phyloP scores from a whole-genome alignment of 2,329 filamentous ascomycete genomes.

The Colletotrichum trifolii region DNA sequence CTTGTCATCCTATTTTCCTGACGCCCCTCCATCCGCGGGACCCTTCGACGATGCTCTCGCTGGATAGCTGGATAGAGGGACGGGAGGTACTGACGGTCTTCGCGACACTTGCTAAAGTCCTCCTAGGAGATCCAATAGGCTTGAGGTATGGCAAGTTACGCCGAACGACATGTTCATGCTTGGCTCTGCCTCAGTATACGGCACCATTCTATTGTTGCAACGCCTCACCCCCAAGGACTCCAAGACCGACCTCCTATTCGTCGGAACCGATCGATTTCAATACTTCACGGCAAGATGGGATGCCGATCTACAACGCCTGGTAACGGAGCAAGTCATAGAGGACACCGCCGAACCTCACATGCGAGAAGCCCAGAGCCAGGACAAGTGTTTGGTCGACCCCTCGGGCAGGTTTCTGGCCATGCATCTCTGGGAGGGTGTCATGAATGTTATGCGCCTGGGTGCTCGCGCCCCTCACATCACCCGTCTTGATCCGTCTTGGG shows the following conservation, averaged over 20 bases:
- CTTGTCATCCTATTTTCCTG: not conserved
- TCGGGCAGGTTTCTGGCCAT: conserved; percentile 71
- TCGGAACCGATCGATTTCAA: conserved; percentile 89
- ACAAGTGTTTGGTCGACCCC: conserved; percentile 86
- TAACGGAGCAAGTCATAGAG: conserved; percentile 62
- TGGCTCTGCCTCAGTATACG: conserved; percentile 80
- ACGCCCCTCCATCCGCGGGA: conserved; percentile 14
- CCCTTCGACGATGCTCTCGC: not conserved
- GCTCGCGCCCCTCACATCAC: conserved; percentile 56
- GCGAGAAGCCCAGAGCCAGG: conserved; percentile 84
- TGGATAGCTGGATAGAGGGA: not conserved
- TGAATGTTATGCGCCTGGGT: conserved; percentile 65
- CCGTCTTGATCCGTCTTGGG: conserved; percentile 58
- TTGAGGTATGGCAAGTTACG: conserved; percentile 83
- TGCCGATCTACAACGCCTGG: conserved; percentile 59
- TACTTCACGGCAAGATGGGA: conserved; percentile 95
- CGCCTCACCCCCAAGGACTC: conserved; percentile 80
- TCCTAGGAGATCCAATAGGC: conserved; percentile 80
- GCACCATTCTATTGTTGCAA: conserved; percentile 86
- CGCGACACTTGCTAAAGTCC: conserved; percentile 42
- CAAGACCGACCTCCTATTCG: conserved; percentile 85
- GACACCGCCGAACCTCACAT: conserved; percentile 69
- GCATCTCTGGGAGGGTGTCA: conserved; percentile 70
- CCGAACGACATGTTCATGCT: conserved; percentile 73
- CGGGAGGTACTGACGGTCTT: not conserved